phyloP scores from a whole-genome alignment of 768 basidiomycete genomes.

The Leccinum arenicola region DNA sequence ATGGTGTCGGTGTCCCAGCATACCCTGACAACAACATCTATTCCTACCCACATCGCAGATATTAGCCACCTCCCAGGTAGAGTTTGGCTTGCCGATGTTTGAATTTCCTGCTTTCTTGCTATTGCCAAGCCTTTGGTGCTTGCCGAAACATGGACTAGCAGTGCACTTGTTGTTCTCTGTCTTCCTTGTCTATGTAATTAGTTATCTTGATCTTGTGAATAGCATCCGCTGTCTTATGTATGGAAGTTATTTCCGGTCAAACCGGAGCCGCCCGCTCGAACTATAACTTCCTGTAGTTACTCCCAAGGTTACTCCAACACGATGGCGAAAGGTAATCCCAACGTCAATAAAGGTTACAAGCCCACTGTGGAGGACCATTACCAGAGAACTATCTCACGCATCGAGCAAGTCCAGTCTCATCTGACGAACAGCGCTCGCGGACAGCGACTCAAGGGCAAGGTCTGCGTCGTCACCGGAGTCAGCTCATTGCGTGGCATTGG shows the following conservation, averaged over 20 bases:
- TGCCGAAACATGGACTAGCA: constrained; percentile 13
- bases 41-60: constrained; percentile 8
- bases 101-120: constrained; percentile 4
- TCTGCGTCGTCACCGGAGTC: constrained; percentile 86
- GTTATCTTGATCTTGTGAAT: constrained; percentile 6
- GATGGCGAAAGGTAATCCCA: constrained; percentile 19
- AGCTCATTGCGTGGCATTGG: constrained; percentile 88
- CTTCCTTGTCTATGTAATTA: constrained; percentile 1
- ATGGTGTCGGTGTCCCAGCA: constrained; percentile 10
- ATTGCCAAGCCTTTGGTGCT: constrained; percentile 8
- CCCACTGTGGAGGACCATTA: constrained; percentile 48
- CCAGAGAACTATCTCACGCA: constrained; percentile 59
- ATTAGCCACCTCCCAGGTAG: constrained; percentile 1
- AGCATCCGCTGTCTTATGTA: background rate
- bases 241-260: background rate
- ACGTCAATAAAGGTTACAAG: constrained; percentile 7
- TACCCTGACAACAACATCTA: constrained; percentile 15
- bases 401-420: constrained; percentile 68
- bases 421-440: constrained; percentile 51
- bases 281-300: background rate
- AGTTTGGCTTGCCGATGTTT: constrained; percentile 6
- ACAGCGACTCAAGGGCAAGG: constrained; percentile 66
- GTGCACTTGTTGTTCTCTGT: constrained; percentile 8
- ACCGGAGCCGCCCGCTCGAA: background rate
- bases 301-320: background rate